Evolutionary conservation across 1,284 basidiomycete species (phyloP), one percentile per base, ranked within the genome.

Genomic region (Pulchroboletus neoregius): DNA sequence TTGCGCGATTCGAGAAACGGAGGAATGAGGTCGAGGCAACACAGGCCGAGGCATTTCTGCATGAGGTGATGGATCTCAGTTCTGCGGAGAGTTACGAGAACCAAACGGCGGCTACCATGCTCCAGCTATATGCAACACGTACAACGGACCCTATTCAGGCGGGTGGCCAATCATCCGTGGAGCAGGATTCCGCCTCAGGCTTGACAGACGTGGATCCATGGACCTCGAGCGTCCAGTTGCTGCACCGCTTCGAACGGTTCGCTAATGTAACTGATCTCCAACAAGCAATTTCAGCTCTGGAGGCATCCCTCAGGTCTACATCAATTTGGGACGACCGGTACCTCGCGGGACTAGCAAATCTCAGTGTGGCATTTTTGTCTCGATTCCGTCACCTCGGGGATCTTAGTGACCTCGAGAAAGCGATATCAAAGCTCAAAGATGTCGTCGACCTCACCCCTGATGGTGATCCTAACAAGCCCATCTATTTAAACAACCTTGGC

Each of bases 381-480:
- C 40, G 51, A 26, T 52, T 34, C 32, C 4, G 9, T 7, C 36
- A 2, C 1, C 27, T 48, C 2, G 44, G 50, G 13, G 24, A 31
- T 9, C 33, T 43, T 1, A 18, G 22, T 18, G 54, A 54, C 32
- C 41, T 55, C n/a, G 40, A 55, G 4, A 10, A 34, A 10, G 35
- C 53, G 4, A 46, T 52, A 42, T 39, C 22, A 6, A 26, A 7
- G 8, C 20, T 24, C 15, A 5, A 9, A 10, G 36, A 40, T 12
- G 46, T 30, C 2, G n/a, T 43, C 4, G 6, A 12, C 3, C 24
- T 31, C 4, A 18, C 23, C 7, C 36, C 40, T 13, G 26, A 43
- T 15, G 43, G n/a, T 11, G 20, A 43, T 7, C 24, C 53, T 10
- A 10, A 37, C 8, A 41, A 39, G 12, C 12, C 23, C 7, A 4